A percentile compares a stretch with the other conserved stretches of the same genome.
These are phyloP conservation scores for Escovopsis weberi DNA, from an alignment of 2,329 filamentous ascomycete species.

Conservation along the genomic window DNA sequence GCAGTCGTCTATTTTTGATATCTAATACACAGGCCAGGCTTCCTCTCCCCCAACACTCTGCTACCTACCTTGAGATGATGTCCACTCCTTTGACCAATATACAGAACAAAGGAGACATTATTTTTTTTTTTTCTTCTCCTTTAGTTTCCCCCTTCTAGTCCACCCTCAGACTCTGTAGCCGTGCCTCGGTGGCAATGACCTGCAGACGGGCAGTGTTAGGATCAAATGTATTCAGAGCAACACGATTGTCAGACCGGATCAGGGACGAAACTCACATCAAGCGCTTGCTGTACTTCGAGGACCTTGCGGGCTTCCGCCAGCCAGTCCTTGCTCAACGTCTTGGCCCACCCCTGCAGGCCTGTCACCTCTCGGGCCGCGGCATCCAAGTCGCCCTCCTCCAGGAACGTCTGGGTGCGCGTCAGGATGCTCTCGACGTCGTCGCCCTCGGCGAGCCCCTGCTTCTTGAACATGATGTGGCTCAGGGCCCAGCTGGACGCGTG, in stretches of 20 bases:
- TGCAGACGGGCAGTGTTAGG: slow-evolving; percentile 23
- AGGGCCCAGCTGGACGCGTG: slow-evolving; percentile 83
- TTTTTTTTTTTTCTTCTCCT: slow-evolving; percentile 19
- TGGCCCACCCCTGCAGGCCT: slow-evolving; percentile 80
- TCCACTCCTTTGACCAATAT: slow-evolving; percentile 16
- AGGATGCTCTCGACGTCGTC: slow-evolving; percentile 90
- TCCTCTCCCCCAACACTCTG: slow-evolving; percentile 8
- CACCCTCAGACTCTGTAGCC: slow-evolving; percentile 73
- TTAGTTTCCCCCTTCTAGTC: slow-evolving; percentile 35
- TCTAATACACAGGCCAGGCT: slow-evolving; percentile 20
- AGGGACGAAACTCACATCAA: slow-evolving; percentile 56
- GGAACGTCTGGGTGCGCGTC: slow-evolving; percentile 70
- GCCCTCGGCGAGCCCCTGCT: slow-evolving; percentile 69
- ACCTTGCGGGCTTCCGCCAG: slow-evolving; percentile 79
- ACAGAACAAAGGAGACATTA: slow-evolving; percentile 20
- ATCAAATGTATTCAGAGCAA: not conserved
- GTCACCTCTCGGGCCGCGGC: slow-evolving; percentile 92
- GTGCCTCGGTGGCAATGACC: slow-evolving; percentile 82
- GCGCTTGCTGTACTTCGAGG: slow-evolving; percentile 86
- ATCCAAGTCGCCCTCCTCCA: slow-evolving; percentile 90
- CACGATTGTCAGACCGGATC: too few relatives aligned
- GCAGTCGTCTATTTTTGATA: slow-evolving; percentile 19
- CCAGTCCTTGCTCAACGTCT: slow-evolving; percentile 91
- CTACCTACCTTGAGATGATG: not conserved
- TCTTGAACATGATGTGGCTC: slow-evolving; percentile 93